phyloP scores from a whole-genome alignment of 768 basidiomycete species.

The Podaxis sp. region DNA sequence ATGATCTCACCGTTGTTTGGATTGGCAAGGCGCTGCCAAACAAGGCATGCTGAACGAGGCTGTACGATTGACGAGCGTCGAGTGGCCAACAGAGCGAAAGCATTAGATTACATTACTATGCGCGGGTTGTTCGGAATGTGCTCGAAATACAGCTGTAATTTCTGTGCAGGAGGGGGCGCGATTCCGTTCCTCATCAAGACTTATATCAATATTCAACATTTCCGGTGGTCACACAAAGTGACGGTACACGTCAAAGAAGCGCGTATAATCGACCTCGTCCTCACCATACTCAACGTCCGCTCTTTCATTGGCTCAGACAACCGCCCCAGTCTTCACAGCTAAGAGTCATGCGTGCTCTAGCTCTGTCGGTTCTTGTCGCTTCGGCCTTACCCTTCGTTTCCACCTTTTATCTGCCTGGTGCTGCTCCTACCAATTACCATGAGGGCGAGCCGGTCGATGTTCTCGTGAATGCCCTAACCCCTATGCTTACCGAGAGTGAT shows the following conservation, averaged over 20 bases:
- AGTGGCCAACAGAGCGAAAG: background rate
- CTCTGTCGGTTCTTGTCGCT: conserved; percentile 19
- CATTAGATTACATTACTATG: background rate
- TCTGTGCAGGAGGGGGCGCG: background rate
- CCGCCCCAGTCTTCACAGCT: background rate
- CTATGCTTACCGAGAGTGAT: conserved; percentile 69
- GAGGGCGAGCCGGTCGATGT: conserved; percentile 74
- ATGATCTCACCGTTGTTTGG: background rate
- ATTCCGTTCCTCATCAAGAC: background rate
- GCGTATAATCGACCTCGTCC: background rate
- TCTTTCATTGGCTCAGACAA: conserved; percentile 5
- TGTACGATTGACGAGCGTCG: background rate
- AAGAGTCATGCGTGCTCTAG: conserved; percentile 25
- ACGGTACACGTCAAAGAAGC: conserved; percentile 14
- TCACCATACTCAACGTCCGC: conserved; percentile 13
- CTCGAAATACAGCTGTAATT: background rate
- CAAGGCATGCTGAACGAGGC: background rate
- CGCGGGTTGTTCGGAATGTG: background rate
- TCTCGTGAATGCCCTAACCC: conserved; percentile 87
- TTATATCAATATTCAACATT: background rate
- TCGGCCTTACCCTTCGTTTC: conserved; percentile 18
- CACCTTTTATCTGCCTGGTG: conserved; percentile 89
- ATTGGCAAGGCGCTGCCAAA: background rate
- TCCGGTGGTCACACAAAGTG: conserved; percentile 10
- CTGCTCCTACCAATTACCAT: conserved; percentile 83